These are phyloP conservation scores for Solanum hybrid DNA, from an alignment of 305 asterid species.

Conservation along the genomic window DNA sequence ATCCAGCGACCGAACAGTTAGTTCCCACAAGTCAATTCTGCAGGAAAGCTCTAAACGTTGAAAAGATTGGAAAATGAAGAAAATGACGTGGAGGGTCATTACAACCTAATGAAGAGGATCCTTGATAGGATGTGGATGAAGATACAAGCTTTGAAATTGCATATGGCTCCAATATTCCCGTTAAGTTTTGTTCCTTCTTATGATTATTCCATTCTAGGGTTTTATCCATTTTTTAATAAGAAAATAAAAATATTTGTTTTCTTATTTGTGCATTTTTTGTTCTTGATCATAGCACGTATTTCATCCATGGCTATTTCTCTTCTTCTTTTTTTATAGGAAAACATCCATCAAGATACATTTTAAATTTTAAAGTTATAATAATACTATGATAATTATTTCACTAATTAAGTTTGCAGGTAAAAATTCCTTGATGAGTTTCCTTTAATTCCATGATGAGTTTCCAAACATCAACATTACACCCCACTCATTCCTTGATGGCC, in stretches of 20 bases:
- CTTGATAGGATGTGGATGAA: neutral
- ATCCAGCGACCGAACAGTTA: too few relatives aligned
- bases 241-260: too few relatives aligned
- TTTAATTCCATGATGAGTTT: neutral
- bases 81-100: neutral
- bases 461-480: neutral
- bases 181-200: neutral
- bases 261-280: too few relatives aligned
- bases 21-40: too few relatives aligned
- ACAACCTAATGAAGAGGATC: too few relatives aligned
- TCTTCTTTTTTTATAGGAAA: neutral
- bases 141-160: neutral
- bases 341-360: neutral
- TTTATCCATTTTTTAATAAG: neutral
- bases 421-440: too few relatives aligned
- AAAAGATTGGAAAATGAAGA: too few relatives aligned
- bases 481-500: neutral
- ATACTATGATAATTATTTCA: neutral
- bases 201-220: neutral
- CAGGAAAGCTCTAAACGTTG: too few relatives aligned
- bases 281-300: neutral
- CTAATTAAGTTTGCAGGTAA: neutral
- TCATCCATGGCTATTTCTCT: neutral
- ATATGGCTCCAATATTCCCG: neutral
- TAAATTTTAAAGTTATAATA: too few relatives aligned